phyloP scores from a whole-genome alignment of 2,329 filamentous ascomycete genomes.

The Harringtonia lauricola region DNA sequence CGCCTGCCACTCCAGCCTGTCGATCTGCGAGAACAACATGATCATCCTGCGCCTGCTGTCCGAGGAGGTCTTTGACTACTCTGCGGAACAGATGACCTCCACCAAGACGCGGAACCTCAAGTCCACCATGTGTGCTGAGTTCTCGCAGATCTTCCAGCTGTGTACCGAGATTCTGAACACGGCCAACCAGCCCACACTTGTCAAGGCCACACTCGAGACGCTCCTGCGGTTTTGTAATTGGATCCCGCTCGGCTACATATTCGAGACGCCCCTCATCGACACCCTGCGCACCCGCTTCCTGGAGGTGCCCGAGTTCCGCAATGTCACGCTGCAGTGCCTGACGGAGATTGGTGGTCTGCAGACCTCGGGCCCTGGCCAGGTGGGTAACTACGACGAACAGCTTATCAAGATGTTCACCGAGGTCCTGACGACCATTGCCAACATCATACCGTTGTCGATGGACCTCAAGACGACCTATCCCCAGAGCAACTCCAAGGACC shows the following conservation, averaged over 20 bases:
- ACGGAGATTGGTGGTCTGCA: conserved; percentile 95
- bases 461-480: conserved; percentile 88
- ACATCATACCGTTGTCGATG: conserved; percentile 81
- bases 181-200: conserved; percentile 71
- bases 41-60: conserved; percentile 89
- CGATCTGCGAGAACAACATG: conserved; percentile 99
- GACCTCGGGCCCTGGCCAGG: conserved; percentile 57
- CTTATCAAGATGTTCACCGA: conserved; percentile 98
- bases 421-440: conserved; percentile 82
- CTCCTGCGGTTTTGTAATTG: conserved; percentile 95
- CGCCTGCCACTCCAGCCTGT: conserved; percentile 87
- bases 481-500: conserved; percentile 82
- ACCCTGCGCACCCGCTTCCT: conserved; percentile 88
- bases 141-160: conserved; percentile 95
- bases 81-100: conserved; percentile 98
- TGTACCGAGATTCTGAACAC: conserved; percentile 92
- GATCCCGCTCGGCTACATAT: conserved; percentile 97
- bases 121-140: conserved; percentile 97
- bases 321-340: conserved; percentile 90
- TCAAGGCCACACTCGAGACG: conserved; percentile 95
- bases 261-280: conserved; percentile 93
- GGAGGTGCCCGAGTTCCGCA: conserved; percentile 88
- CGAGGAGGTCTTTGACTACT: conserved; percentile 98
- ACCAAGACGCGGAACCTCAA: conserved; percentile 93
- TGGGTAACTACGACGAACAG: conserved; percentile 81